A percentile compares a stretch with the other conserved stretches of the same genome.
phyloP scores from a whole-genome alignment of 2,329 filamentous ascomycete genomes.

The Diaporthe vaccinii region DNA sequence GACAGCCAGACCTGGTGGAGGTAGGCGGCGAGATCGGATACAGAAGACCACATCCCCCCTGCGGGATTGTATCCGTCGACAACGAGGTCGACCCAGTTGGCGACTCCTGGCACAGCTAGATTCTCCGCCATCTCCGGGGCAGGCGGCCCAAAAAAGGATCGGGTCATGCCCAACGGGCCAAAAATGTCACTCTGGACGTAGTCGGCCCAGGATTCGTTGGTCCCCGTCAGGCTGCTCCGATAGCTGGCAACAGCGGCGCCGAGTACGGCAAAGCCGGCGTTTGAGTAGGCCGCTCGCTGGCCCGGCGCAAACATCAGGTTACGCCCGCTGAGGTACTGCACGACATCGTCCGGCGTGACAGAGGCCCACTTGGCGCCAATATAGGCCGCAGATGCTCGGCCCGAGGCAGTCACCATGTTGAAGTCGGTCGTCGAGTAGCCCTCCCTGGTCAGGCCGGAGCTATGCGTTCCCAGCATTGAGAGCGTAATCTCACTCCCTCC shows the following conservation, averaged over 20 bases:
- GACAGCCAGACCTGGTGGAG: conserved; percentile 12
- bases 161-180: background rate
- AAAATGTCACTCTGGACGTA: conserved; percentile 2
- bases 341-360: background rate
- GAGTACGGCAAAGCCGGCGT: conserved; percentile 5
- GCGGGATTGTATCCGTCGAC: conserved; percentile 13
- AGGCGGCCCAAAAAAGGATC: background rate
- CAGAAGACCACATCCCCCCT: conserved; percentile 6
- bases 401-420: background rate
- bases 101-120: background rate
- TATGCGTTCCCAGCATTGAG: conserved; percentile 9
- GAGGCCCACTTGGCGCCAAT: conserved; percentile 1
- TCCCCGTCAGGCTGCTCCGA: background rate
- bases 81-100: background rate
- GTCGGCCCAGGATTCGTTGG: background rate
- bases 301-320: conserved; percentile 15
- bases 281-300: conserved; percentile 5
- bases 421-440: conserved; percentile 15
- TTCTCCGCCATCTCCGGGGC: background rate
- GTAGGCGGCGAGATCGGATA: background rate
- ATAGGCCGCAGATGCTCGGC: background rate
- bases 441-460: conserved; percentile 4
- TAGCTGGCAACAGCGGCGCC: conserved; percentile 4
- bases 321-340: background rate
- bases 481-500: background rate